Base-by-base conservation (phyloP, 495 filamentous ascomycete species). In the Delitschia confertaspora region DNA sequence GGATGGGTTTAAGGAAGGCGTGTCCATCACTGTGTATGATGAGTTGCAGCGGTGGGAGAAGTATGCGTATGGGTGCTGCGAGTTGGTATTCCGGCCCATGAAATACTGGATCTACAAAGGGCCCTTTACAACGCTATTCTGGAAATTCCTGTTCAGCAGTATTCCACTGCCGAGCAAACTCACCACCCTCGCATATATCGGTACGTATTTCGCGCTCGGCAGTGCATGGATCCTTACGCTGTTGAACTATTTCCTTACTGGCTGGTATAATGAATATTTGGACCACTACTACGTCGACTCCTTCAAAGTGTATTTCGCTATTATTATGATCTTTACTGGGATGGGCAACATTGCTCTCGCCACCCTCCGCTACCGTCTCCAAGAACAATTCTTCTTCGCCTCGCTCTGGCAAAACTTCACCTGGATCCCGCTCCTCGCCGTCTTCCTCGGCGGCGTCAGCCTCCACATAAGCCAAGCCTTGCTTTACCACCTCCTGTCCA, bases 51-150 rank as follows among this genome's bases (percentile, higher is more conserved):
- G 83, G 22, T 88, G 83, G 83, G 83, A 88, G 54, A 88, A 88
- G 61, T 88, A 88, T 20, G 83, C 83, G 3, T 88, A 88, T 57
- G 83, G 83, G n/a, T 88, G 83, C 60, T 85, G 81, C 66, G 83
- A 88, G 59, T 64, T 88, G 33, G 70, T 88, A 47, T 88, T 88
- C 70, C 67, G 86, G 54, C 83, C 83, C 0, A 60, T 88, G 11
- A 56, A 54, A 14, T 65, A 69, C 50, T 82, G 78, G 78, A 38
- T 65, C 23, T 60, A 51, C 1, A 57, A 61, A 11, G 77, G 78
- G 2, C 82, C 81, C 11, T 86, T 88, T 65, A 88, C 83, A 0
- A 74, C 72, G 7, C 69, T 88, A 14, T 88, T 88, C 73, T 72
- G 69, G 26, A 66, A 57, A 25, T 88, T 88, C 64, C 63, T 88